Evolutionary conservation across 1,139 yeast species (phyloP).

Genomic region (Zygosaccharomyces pseudobailii): DNA sequence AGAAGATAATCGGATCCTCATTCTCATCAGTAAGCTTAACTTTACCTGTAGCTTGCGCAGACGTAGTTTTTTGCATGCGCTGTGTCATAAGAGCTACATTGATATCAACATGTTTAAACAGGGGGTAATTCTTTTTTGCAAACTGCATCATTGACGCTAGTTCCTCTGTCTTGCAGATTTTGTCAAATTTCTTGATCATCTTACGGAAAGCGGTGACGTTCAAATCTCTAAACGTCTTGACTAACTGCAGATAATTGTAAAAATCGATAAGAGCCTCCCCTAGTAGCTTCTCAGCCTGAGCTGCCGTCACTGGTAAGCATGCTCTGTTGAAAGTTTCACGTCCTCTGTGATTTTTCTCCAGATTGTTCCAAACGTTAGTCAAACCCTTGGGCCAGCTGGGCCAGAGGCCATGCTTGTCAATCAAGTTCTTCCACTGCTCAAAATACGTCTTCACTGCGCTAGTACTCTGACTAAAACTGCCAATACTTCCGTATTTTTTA

Average conservation of each 20-base stretch:
- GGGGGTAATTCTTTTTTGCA: constrained; percentile 25
- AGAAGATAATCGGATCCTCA: constrained; percentile 28
- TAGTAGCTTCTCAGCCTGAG: constrained; percentile 67
- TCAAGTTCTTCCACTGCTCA: constrained; percentile 13
- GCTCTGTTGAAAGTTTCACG: constrained; percentile 32
- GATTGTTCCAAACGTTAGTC: constrained; percentile 5
- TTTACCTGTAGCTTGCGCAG: constrained; percentile 12
- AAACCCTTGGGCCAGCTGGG: constrained; percentile 31
- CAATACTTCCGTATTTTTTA: constrained; percentile 9
- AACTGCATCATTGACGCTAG: constrained; percentile 52
- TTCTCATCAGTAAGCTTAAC: constrained; percentile 16
- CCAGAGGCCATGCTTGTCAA: constrained; percentile 25
- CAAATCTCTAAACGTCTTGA: constrained; percentile 68
- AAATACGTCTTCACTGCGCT: constrained; percentile 5
- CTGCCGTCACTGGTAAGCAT: constrained; percentile 16
- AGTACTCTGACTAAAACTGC: constrained; percentile 2
- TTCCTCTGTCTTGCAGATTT: constrained; percentile 41
- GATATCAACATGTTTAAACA: constrained; percentile 29
- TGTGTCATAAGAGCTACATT: constrained; percentile 25
- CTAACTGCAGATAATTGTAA: constrained; percentile 71
- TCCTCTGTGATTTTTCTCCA: constrained; percentile 27
- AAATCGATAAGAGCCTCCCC: constrained; percentile 75
- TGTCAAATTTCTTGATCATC: constrained; percentile 85
- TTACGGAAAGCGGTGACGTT: constrained; percentile 88
- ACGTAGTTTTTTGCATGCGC: constrained; percentile 20